These are phyloP conservation scores for Apiotrichum akiyoshidainum DNA, from an alignment of 1,284 basidiomycete species.

Conservation along the genomic window DNA sequence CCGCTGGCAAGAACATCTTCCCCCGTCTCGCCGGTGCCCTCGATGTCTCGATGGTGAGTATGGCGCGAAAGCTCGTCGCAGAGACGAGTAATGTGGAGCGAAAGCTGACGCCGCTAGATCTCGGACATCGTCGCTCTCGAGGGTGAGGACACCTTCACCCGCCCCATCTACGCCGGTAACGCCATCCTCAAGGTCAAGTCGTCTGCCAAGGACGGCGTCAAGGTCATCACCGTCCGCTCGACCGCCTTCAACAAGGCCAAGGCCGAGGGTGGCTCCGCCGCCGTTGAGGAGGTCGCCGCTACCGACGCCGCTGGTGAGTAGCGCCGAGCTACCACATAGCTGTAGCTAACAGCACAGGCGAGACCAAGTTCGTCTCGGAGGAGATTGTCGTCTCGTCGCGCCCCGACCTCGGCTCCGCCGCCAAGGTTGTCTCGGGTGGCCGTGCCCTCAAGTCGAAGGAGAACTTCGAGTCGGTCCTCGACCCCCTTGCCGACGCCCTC, in stretches of 20 bases:
- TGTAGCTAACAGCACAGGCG: conserved; percentile 28
- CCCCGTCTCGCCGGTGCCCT: conserved; percentile 87
- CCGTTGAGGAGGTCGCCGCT: conserved; percentile 65
- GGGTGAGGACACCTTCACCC: conserved; percentile 72
- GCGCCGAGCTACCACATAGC: neutral
- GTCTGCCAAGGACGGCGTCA: conserved; percentile 63
- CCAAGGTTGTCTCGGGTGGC: conserved; percentile 89
- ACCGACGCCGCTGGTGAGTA: conserved; percentile 61
- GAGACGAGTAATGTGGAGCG: neutral
- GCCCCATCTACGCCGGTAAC: conserved; percentile 98
- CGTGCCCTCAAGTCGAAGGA: conserved; percentile 92
- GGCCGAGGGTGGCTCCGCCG: conserved; percentile 54
- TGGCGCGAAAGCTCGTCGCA: neutral
- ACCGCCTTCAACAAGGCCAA: conserved; percentile 83
- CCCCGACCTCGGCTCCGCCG: conserved; percentile 85
- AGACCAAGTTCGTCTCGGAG: conserved; percentile 76
- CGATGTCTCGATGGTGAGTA: conserved; percentile 62
- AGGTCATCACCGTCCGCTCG: conserved; percentile 93
- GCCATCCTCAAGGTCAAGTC: conserved; percentile 91
- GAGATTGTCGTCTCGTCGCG: conserved; percentile 86
- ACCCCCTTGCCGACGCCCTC: conserved; percentile 88
- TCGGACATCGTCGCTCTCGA: conserved; percentile 92
- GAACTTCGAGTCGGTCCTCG: conserved; percentile 81
- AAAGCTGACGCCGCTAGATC: conserved; percentile 53
- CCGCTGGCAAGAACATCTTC: conserved; percentile 68